Base-by-base conservation (phyloP, 2,329 filamentous ascomycete species). In the Nemania diffusa region DNA sequence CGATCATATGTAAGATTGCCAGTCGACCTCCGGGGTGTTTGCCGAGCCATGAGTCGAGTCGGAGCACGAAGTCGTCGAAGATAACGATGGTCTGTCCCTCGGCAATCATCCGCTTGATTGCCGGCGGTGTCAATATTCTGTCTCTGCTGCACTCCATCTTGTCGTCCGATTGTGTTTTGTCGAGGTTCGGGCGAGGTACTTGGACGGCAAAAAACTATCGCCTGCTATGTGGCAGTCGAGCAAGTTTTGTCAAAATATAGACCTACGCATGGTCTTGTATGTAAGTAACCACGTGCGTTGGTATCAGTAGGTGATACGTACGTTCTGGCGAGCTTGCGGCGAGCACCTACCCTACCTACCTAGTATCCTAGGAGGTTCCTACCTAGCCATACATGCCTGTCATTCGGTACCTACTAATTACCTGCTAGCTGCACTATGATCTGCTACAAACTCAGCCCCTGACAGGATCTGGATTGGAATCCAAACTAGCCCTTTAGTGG, bases 1-100 rank as follows among this genome's bases (percentile, higher is more conserved):
- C 86, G 3, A 88, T 84, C 85, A 88, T 89, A 78, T 90, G 88
- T 69, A 86, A 74, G 68, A 90, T 88, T 22, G 87, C 85, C 27
- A 90, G 78, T 15, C 81, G 79, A 34, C 88, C 88, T 22, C 88
- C 88, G 0, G 88, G 88, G 72, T 90, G 88, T 63, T 79, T 83
- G 62, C 84, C 75, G 71, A 89, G 81, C 88, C 88, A 90, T 50
- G 80, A 78, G 72, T 88, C 85, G 42, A 90, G 83, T 63, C 82
- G 81, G 71, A 90, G 79, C 17, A 87, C 84, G 58, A 80, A 73
- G 51, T 85, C 87, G 52, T 89, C 82, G 70, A 83, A 84, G 62
- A 90, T 84, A 71, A 90, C 83, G 62, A 90, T 84, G 15, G 79
- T 82, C 32, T 84, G 80, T 64, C 86, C 87, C 56, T 86, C 80